A percentile compares a stretch with the other conserved stretches of the same genome.
phyloP scores from a whole-genome alignment of 139 green algal species.

The Chlamydomonas urium region DNA sequence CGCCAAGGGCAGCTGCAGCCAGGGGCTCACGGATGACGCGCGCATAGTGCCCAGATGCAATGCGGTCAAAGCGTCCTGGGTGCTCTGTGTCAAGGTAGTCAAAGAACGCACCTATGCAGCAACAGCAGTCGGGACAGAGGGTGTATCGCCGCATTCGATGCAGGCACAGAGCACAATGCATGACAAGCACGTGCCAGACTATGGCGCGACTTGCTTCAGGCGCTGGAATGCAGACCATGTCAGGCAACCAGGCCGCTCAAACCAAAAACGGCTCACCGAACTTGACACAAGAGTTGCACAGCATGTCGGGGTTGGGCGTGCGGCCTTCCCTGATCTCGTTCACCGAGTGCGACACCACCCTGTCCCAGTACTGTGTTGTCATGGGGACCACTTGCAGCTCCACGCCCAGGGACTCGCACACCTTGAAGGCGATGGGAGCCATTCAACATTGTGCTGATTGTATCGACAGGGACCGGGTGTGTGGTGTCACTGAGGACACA shows the following conservation, averaged over 20 bases:
- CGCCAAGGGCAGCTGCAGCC: too few relatives aligned
- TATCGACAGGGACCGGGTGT: too few relatives aligned
- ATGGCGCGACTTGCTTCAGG: too few relatives aligned
- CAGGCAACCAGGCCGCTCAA: too few relatives aligned
- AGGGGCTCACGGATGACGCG: conserved; percentile 23
- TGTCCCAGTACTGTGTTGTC: conserved; percentile 81
- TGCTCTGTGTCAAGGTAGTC: conserved; percentile 66
- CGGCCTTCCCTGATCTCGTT: conserved; percentile 76
- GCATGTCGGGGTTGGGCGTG: conserved; percentile 97
- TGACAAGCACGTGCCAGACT: too few relatives aligned
- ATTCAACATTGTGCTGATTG: too few relatives aligned
- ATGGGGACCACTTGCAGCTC: conserved; percentile 50
- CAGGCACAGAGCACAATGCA: too few relatives aligned
- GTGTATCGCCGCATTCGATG: too few relatives aligned
- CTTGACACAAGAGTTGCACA: conserved; percentile 87
- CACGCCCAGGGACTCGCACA: conserved; percentile 67
- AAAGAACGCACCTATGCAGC: conserved; percentile 89
- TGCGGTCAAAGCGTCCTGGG: conserved; percentile 25
- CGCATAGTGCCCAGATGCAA: conserved; percentile 40
- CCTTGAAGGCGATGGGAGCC: too few relatives aligned
- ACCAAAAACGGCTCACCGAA: conserved; percentile 15
- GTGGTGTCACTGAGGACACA: too few relatives aligned
- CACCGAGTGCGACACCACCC: conserved; percentile 82
- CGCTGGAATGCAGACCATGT: too few relatives aligned
- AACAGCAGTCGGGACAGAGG: too few relatives aligned